Evolutionary conservation across 805 yeast species (phyloP), one percentile per base, ranked within the genome.

Genomic region (Metschnikowia baotianmanensis): DNA sequence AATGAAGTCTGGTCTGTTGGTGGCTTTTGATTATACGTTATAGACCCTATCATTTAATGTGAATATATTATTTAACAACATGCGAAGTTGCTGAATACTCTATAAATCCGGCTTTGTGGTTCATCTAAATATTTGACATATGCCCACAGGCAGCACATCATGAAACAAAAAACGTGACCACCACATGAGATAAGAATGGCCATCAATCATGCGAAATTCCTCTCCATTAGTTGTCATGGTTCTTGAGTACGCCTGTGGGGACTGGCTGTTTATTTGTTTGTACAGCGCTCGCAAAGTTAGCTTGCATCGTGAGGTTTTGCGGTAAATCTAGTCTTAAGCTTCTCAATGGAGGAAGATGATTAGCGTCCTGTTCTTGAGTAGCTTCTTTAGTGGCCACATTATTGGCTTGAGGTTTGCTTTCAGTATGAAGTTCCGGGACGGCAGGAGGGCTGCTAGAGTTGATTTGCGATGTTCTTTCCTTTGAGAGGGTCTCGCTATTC

Each of bases 1-100:
- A 67, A 63, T 36, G 96, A 90, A 61, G 81, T 89, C 20, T 88
- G 96, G 96, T 82, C 91, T 5, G 82, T 86, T 51, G 93, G 95
- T 38, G 81, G 83, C 19, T 31, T 34, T 13, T 48, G 34, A 27
- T 12, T 15, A 10, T 13, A 16, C 24, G 10, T 6, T 19, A 13
- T 8, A 5, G 17, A n/a, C 8, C 8, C n/a, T 26, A 27, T 9
- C 8, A 25, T 12, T 10, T n/a, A 25, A 10, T 2, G 28, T 8
- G 13, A 11, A 25, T 18, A 20, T 31, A 18, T 28, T 2, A 16
- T 28, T 9, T 7, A 19, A 31, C 9, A 19, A 16, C 15, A 19
- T 10, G 19, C 34, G 16, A 31, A 31, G 19, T 23, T 8, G 24
- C 13, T 12, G 23, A 15, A 21, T 17, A 26, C 11, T 17, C 11